Percentiles rank a stretch among this genome's conserved stretches.
phyloP scores from a whole-genome alignment of 345 rosid genomes.

The Psidium guajava region DNA sequence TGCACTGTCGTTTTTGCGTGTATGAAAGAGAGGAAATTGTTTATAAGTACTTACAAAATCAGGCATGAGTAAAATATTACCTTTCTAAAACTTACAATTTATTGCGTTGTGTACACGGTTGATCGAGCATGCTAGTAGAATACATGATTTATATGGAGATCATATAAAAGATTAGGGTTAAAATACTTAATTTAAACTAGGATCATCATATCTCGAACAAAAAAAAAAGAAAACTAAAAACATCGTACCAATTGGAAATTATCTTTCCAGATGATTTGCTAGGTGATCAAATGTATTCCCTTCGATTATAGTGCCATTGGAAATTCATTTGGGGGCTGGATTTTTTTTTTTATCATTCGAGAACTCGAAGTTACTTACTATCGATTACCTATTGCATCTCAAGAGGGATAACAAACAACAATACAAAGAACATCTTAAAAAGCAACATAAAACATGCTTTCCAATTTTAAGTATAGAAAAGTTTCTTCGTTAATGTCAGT shows the following conservation, averaged over 20 bases:
- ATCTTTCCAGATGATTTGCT: not conserved
- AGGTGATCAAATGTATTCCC: not conserved
- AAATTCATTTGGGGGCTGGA: fast-evolving
- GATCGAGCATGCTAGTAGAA: not conserved
- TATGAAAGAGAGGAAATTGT: not conserved
- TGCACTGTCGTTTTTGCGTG: not conserved
- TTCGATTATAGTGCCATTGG: not conserved
- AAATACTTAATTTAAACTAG: not conserved
- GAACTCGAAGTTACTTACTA: not conserved
- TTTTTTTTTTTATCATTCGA: fast-evolving
- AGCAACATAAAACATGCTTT: not conserved
- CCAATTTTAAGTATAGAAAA: fast-evolving
- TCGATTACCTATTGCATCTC: not conserved
- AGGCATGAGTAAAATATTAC: not conserved
- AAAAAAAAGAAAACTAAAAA: not conserved
- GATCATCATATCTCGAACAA: fast-evolving
- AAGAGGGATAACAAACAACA: fast-evolving
- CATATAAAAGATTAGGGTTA: not conserved
- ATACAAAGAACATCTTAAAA: not conserved
- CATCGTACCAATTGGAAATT: fast-evolving
- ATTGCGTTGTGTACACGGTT: not conserved
- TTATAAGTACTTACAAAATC: not conserved
- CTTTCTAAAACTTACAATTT: not conserved
- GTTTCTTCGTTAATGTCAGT: not conserved
- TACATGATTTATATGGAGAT: not conserved